Evolutionary conservation across 192 early-diverging fungal species (phyloP).

Genomic region (Coemansia sp.): DNA sequence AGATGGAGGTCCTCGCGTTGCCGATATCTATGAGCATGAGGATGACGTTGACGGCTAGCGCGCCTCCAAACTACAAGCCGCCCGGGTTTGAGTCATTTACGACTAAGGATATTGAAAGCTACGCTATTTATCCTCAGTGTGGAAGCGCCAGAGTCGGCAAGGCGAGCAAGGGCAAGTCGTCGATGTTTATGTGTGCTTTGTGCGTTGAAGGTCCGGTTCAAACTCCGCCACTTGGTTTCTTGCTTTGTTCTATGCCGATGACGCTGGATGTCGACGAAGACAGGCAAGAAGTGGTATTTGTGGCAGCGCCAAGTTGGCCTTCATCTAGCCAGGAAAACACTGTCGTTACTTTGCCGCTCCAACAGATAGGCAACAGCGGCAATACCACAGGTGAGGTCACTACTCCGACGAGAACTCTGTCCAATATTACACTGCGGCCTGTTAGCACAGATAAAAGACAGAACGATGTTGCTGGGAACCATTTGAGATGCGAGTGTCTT

Average conservation of each 20-base stretch:
- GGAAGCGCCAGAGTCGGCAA: slow-evolving; percentile 42
- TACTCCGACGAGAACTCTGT: not conserved
- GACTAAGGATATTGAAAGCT: slow-evolving; percentile 8
- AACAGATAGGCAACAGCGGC: no score
- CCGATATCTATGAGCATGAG: slow-evolving; percentile 25
- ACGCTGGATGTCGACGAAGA: slow-evolving; percentile 34
- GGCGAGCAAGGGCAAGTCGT: slow-evolving; percentile 5
- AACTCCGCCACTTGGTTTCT: slow-evolving; percentile 37
- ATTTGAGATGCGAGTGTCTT: slow-evolving; percentile 22
- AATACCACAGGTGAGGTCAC: not conserved
- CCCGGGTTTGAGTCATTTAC: slow-evolving; percentile 25
- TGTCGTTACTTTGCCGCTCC: slow-evolving; percentile 1
- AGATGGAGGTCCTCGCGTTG: slow-evolving; percentile 46
- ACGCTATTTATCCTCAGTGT: slow-evolving; percentile 40
- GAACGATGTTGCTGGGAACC: no score
- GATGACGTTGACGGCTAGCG: slow-evolving; percentile 16
- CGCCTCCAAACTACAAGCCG: slow-evolving; percentile 28
- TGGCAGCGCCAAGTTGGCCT: slow-evolving; percentile 18
- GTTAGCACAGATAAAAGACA: no score
- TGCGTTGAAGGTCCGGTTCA: slow-evolving; percentile 46
- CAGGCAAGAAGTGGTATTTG: slow-evolving; percentile 30
- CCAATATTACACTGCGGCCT: no score
- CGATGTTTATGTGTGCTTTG: slow-evolving; percentile 38
- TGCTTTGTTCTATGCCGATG: slow-evolving; percentile 26
- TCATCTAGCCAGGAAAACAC: not conserved